These are phyloP conservation scores for Aspergillus eucalypticola DNA, from an alignment of 2,329 filamentous ascomycete species.

Conservation along the genomic window DNA sequence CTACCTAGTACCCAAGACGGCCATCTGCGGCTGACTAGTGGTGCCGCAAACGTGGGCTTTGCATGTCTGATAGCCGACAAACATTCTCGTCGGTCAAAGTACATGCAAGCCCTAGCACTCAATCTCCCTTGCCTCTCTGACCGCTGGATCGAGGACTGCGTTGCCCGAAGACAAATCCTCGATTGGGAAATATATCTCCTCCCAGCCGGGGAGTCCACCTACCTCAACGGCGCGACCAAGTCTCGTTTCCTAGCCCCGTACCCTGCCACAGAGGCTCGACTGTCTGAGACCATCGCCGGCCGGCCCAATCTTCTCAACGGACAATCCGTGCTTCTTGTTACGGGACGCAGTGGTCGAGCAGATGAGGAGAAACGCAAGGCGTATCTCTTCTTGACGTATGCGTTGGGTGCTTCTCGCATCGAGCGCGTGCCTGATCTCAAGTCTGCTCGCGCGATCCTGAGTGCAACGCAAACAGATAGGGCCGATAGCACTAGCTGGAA, in stretches of 20 bases:
- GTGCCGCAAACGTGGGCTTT: constrained; percentile 66
- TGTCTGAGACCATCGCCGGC: constrained; percentile 58
- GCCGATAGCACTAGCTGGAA: constrained; percentile 56
- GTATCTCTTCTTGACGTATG: constrained; percentile 78
- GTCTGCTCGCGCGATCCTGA: constrained; percentile 63
- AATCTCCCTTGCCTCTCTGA: constrained; percentile 82
- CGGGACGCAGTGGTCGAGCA: constrained; percentile 59
- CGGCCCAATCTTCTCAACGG: constrained; percentile 66
- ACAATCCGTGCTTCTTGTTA: constrained; percentile 71
- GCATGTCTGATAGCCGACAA: constrained; percentile 82
- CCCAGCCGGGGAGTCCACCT: constrained; percentile 76
- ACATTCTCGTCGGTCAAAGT: constrained; percentile 85
- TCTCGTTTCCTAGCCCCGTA: constrained; percentile 70
- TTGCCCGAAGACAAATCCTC: constrained; percentile 61
- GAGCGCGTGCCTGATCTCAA: constrained; percentile 65
- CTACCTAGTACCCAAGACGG: constrained; percentile 14
- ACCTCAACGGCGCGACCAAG: constrained; percentile 73
- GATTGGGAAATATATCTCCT: constrained; percentile 82
- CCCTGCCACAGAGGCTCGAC: constrained; percentile 55
- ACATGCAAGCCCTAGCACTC: constrained; percentile 89
- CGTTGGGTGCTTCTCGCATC: constrained; percentile 70
- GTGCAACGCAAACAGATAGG: constrained; percentile 46
- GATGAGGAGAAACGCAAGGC: constrained; percentile 67
- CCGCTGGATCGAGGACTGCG: constrained; percentile 76
- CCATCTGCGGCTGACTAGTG: constrained; percentile 56